Base-by-base conservation (phyloP, 805 yeast species). In the Pichia phayaonensis region DNA sequence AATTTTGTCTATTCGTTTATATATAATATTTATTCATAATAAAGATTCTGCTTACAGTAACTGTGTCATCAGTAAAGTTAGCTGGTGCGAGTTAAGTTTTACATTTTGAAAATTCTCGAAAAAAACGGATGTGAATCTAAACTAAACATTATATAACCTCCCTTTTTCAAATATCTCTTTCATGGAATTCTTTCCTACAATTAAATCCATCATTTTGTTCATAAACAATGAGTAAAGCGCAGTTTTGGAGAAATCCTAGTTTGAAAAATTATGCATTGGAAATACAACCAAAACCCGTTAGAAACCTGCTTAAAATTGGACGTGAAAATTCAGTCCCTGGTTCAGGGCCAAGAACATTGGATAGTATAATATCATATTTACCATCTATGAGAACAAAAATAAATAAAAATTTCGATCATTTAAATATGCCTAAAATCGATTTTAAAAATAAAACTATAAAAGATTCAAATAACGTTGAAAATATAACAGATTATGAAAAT, bases 271-370 rank as follows among this genome's bases (percentile, higher is more conserved):
- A 40, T 22, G 34, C 44, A 16, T 7, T 24, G 8, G 21, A 8
- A 2, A 38, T 26, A 41, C 26, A 42, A 8, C 53, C 53, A 8
- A 29, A 20, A 13, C 21, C 29, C 2, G n/a, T 50, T 10, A 27
- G 45, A 38, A 46, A 29, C 4, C 36, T 50, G 8, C 21, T 41
- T 13, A 50, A 50, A 15, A 20, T 36, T 2, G 36, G 46, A 10
- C 38, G 20, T 34, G 38, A 42, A 42, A 29, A 27, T 8, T 20
- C 34, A 42, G 4, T 34, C 10, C 29, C 40, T 1, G 50, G 50
- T 43, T 42, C 40, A 23, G 53, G 53, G 8, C 53, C 53, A 29
- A 42, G 53, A 24, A 50, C 53, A 5, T 23, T 50, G 7, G 53
- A 50, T 20, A 46, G 47, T 40, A 42, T 50, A 4, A 20, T 50